These are phyloP conservation scores for Pichia sp. DNA, from an alignment of 1,139 yeast genomes.

Conservation along the genomic window DNA sequence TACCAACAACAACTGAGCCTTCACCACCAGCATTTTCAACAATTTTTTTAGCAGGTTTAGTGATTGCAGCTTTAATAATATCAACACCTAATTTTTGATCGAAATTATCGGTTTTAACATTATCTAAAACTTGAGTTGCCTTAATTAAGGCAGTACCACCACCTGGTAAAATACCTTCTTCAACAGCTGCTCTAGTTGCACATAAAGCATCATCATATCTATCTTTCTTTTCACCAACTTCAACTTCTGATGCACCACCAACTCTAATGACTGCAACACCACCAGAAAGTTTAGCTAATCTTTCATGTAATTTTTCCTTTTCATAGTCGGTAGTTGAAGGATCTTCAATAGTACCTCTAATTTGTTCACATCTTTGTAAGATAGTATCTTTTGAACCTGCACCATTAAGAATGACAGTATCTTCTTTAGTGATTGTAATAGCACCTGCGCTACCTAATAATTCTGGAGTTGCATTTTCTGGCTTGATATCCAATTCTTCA, in stretches of 20 bases:
- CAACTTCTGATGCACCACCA: conserved; percentile 97
- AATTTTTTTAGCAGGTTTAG: conserved; percentile 95
- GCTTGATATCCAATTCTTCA: conserved; percentile 95
- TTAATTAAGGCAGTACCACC: conserved; percentile 98
- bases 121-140: conserved; percentile 80
- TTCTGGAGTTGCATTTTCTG: conserved; percentile 91
- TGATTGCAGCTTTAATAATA: conserved; percentile 89
- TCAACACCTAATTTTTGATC: conserved; percentile 98
- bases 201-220: conserved; percentile 98
- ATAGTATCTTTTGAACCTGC: conserved; percentile 88
- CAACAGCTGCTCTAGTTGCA: conserved; percentile 99
- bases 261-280: conserved; percentile 99
- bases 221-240: conserved; percentile 99
- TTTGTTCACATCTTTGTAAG: conserved; percentile 91
- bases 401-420: conserved; percentile 92
- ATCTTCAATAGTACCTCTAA: conserved; percentile 73
- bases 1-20: conserved; percentile 96
- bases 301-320: conserved; percentile 95
- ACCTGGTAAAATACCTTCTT: conserved; percentile 99
- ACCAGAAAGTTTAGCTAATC: conserved; percentile 96
- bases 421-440: conserved; percentile 92
- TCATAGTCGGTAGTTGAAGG: conserved; percentile 85
- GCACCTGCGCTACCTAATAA: conserved; percentile 92
- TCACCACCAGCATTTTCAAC: conserved; percentile 99
- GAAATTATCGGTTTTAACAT: conserved; percentile 79